phyloP scores from a whole-genome alignment of 345 rosid genomes.

The Moricandia moricandioides region DNA sequence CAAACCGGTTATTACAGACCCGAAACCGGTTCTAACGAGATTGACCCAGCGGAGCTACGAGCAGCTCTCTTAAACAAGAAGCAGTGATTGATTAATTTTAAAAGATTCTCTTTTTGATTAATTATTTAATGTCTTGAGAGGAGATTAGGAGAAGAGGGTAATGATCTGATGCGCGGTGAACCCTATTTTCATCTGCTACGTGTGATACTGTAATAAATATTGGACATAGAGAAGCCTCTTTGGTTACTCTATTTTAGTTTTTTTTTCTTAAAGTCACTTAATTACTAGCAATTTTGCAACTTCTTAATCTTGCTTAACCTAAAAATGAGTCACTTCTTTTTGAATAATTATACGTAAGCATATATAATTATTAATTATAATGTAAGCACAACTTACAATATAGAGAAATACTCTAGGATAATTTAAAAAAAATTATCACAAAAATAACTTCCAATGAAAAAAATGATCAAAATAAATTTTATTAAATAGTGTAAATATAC shows the following conservation, averaged over 20 bases:
- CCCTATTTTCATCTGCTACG: conserved; percentile 21
- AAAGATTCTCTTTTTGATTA: background rate
- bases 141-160: background rate
- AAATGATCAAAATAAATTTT: no score
- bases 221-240: conserved; percentile 6
- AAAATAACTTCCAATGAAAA: no score
- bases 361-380: background rate
- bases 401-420: no score
- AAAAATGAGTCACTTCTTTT: background rate
- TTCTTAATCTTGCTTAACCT: background rate
- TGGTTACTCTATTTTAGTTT: conserved; percentile 3
- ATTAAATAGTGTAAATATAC: no score
- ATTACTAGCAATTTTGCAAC: background rate
- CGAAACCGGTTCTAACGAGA: conserved; percentile 56
- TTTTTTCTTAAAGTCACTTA: background rate
- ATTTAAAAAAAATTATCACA: no score
- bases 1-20: conserved; percentile 84
- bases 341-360: background rate
- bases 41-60: conserved; percentile 69
- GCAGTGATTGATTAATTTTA: conserved; percentile 33
- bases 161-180: no score
- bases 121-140: background rate
- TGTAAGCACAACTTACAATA: no score
- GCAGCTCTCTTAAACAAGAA: conserved; percentile 62
- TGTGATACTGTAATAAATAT: conserved; percentile 9